phyloP scores from a whole-genome alignment of 2,329 filamentous ascomycete genomes.

The Pestalotiopsis sp. region DNA sequence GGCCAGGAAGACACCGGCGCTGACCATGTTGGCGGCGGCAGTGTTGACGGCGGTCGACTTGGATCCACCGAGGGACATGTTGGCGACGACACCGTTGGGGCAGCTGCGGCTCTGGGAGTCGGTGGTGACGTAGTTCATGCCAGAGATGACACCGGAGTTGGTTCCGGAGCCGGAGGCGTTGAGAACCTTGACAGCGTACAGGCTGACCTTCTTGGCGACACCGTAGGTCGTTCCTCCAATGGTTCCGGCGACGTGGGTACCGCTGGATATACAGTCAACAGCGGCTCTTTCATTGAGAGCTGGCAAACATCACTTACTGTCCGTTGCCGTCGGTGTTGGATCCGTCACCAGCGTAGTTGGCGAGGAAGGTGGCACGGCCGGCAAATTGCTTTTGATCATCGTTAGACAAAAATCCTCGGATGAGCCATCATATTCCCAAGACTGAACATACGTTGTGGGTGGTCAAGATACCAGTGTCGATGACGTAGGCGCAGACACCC shows the following conservation, averaged over 20 bases:
- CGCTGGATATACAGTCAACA: conserved; percentile 20
- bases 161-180: conserved; percentile 37
- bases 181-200: conserved; percentile 50
- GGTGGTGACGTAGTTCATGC: conserved; percentile 43
- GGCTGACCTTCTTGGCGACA: conserved; percentile 46
- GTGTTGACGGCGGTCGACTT: conserved; percentile 50
- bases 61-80: conserved; percentile 59
- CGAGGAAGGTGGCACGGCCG: conserved; percentile 42
- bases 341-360: conserved; percentile 39
- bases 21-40: conserved; percentile 49
- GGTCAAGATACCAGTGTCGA: conserved; percentile 51
- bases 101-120: conserved; percentile 39
- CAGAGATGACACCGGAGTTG: conserved; percentile 44
- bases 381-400: conserved; percentile 34
- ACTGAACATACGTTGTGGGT: conserved; percentile 33
- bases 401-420: neutral
- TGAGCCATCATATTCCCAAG: neutral
- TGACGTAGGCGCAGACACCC: conserved; percentile 41
- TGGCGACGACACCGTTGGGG: conserved; percentile 50
- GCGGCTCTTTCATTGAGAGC: no score
- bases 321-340: conserved; percentile 44
- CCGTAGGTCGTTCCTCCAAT: conserved; percentile 45
- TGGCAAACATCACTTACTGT: conserved; percentile 26
- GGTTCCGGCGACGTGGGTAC: conserved; percentile 50
- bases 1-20: conserved; percentile 52